phyloP scores from a whole-genome alignment of 805 yeast species.

The Limtongia smithiae region DNA sequence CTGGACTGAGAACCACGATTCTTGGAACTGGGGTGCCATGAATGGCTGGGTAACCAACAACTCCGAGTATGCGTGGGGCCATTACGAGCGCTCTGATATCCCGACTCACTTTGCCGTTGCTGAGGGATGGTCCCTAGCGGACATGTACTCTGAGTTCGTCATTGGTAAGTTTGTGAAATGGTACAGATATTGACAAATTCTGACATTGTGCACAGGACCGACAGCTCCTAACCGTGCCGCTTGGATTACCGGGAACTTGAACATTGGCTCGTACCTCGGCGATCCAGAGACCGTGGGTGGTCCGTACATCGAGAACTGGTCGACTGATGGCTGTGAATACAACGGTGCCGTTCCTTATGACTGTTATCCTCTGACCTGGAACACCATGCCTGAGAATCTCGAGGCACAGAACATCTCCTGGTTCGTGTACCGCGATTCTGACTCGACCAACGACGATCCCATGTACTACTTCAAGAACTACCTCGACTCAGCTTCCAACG shows the following conservation, averaged over 20 bases:
- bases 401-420: constrained; percentile 27
- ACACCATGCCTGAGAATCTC: constrained; percentile 28
- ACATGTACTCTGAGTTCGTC: constrained; percentile 33
- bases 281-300: constrained; percentile 28
- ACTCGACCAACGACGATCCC: constrained; percentile 30
- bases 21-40: constrained; percentile 31
- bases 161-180: constrained; percentile 24
- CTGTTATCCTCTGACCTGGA: constrained; percentile 32
- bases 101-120: constrained; percentile 32
- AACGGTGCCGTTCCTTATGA: constrained; percentile 19
- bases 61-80: constrained; percentile 31
- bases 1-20: constrained; percentile 32
- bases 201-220: constrained; percentile 15
- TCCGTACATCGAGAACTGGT: constrained; percentile 29
- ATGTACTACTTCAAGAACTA: constrained; percentile 28
- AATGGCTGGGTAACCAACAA: constrained; percentile 33
- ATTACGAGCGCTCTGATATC: constrained; percentile 28
- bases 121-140: constrained; percentile 33
- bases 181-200: background rate
- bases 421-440: constrained; percentile 30
- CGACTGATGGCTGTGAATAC: constrained; percentile 14
- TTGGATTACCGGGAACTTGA: constrained; percentile 32
- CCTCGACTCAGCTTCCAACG: constrained; percentile 10
- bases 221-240: constrained; percentile 32
- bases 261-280: constrained; percentile 29